phyloP scores from a whole-genome alignment of 306 rosid species.

The Luffa aegyptiaca region DNA sequence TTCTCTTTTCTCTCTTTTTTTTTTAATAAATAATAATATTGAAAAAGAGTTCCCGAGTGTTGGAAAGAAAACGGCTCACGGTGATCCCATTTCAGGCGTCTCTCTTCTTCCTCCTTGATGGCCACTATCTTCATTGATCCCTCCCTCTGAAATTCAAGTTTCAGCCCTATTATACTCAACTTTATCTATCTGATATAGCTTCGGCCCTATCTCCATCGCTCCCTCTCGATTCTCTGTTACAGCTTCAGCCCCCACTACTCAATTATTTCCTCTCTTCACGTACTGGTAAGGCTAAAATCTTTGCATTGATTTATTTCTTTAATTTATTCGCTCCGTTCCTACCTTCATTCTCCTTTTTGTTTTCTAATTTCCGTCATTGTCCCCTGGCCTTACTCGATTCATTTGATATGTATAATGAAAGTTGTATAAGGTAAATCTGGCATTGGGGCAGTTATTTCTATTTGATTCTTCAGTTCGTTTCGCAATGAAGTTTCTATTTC shows the following conservation, averaged over 20 bases:
- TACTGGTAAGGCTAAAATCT: neutral
- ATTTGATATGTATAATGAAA: too few relatives aligned
- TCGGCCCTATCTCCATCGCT: neutral
- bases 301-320: neutral
- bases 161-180: neutral
- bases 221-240: neutral
- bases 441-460: neutral
- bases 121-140: neutral
- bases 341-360: too few relatives aligned
- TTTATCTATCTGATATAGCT: neutral
- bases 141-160: neutral
- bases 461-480: neutral
- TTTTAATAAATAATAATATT: too few relatives aligned
- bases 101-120: neutral
- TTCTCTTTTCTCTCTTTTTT: too few relatives aligned
- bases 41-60: neutral
- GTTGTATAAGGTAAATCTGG: neutral
- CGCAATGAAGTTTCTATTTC: neutral
- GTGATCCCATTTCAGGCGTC: neutral
- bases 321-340: too few relatives aligned
- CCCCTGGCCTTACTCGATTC: too few relatives aligned
- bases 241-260: neutral
- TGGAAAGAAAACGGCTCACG: neutral
- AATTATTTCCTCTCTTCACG: neutral
- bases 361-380: too few relatives aligned